Evolutionary conservation across 352 stramenopile species (phyloP).

Genomic region (Globisporangium radiosum): DNA sequence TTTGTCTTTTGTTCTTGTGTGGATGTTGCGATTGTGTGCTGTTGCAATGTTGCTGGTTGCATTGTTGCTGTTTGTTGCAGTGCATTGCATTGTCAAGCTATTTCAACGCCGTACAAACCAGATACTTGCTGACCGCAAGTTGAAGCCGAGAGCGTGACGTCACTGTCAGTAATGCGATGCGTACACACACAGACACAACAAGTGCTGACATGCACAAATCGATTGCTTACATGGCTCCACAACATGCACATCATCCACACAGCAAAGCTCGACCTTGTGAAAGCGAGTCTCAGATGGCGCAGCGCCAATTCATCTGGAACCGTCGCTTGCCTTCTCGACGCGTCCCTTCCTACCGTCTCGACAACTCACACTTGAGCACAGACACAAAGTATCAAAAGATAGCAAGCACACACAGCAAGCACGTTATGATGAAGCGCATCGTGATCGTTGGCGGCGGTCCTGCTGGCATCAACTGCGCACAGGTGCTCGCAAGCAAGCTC

Average conservation of each 20-base stretch:
- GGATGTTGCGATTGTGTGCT: not conserved
- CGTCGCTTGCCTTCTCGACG: not conserved
- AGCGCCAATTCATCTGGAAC: not conserved
- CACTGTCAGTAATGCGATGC: no score
- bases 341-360: no score
- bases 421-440: constrained; percentile 28
- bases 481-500: constrained; percentile 30
- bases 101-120: not conserved
- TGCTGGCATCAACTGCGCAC: constrained; percentile 33
- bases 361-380: not conserved
- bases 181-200: not conserved
- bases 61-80: no score
- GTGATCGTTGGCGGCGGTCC: constrained; percentile 47
- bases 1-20: not conserved
- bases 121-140: not conserved
- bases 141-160: not conserved
- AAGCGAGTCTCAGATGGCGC: not conserved
- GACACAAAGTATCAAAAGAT: not conserved
- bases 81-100: not conserved
- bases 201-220: not conserved
- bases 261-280: no score
- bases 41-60: not conserved
- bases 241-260: no score
- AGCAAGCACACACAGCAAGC: not conserved
- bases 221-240: not conserved